Percentiles rank a stretch among this genome's conserved stretches.
Evolutionary conservation across 805 yeast genomes (phyloP).

Genomic region (Yarrowia divulgata): DNA sequence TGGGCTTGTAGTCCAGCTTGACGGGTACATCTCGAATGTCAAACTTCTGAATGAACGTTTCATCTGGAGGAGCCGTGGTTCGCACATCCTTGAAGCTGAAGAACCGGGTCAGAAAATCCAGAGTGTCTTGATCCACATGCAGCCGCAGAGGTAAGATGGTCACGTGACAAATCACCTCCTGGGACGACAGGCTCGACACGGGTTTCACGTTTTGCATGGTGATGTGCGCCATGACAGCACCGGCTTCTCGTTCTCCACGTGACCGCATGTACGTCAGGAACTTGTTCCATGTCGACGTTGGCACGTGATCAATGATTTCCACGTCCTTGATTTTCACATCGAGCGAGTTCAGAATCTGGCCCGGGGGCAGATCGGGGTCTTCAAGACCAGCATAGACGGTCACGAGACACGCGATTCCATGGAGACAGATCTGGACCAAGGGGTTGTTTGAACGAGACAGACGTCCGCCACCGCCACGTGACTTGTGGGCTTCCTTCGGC

Average conservation of each 20-base stretch:
- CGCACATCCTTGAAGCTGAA: conserved; percentile 79
- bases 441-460: conserved; percentile 70
- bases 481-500: background rate
- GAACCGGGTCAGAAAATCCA: conserved; percentile 82
- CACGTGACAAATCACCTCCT: conserved; percentile 66
- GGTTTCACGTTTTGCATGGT: conserved; percentile 70
- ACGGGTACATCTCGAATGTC: conserved; percentile 59
- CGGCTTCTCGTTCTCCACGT: conserved; percentile 73
- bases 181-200: conserved; percentile 64
- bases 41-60: conserved; percentile 67
- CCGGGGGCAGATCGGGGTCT: conserved; percentile 49
- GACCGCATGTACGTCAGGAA: conserved; percentile 73
- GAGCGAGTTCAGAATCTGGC: conserved; percentile 59
- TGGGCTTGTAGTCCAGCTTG: conserved; percentile 89
- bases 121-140: conserved; percentile 91
- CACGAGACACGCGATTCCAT: conserved; percentile 60
- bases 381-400: conserved; percentile 55
- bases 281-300: conserved; percentile 90
- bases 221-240: conserved; percentile 66
- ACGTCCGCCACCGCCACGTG: conserved; percentile 49
- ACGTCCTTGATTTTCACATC: conserved; percentile 61
- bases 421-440: conserved; percentile 64
- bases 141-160: conserved; percentile 75
- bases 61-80: conserved; percentile 50
- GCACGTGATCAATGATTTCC: conserved; percentile 75